Percentiles rank a stretch among this genome's conserved stretches.
Evolutionary conservation across 2,329 filamentous ascomycete genomes (phyloP).

Genomic region (Colletotrichum sidae): DNA sequence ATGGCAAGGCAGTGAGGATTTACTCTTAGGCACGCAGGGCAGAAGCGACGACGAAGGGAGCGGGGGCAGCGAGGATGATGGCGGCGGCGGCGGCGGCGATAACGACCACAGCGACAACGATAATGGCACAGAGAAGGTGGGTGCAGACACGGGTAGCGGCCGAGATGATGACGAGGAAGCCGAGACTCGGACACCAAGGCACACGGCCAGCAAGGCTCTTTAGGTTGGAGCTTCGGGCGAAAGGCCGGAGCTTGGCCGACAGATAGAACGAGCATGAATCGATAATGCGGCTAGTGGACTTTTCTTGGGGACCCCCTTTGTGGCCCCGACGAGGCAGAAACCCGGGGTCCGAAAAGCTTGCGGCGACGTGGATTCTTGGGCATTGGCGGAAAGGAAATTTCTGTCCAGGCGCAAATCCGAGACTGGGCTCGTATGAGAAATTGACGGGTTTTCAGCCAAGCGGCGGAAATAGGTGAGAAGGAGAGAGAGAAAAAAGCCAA

Average conservation of each 20-base stretch:
- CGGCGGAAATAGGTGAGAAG: conserved; percentile 20
- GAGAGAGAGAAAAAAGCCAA: conserved; percentile 19
- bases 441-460: neutral
- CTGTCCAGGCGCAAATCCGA: conserved; percentile 22
- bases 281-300: conserved; percentile 20
- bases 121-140: conserved; percentile 28
- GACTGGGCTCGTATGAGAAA: conserved; percentile 15
- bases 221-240: conserved; percentile 20
- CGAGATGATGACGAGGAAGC: conserved; percentile 34
- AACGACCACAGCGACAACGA: conserved; percentile 39
- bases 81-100: conserved; percentile 31
- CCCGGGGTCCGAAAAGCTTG: conserved; percentile 20
- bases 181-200: conserved; percentile 16
- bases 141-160: conserved; percentile 36
- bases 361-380: no score
- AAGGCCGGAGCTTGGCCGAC: conserved; percentile 35
- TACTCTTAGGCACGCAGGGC: conserved; percentile 63
- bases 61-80: conserved; percentile 42
- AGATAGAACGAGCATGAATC: conserved; percentile 37
- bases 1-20: conserved; percentile 75
- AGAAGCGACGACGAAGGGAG: conserved; percentile 47
- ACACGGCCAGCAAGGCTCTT: conserved; percentile 7
- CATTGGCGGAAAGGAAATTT: conserved; percentile 1
- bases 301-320: conserved; percentile 13
- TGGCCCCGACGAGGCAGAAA: conserved; percentile 7